Evolutionary conservation across 257 asterid genomes (phyloP), one percentile per base, ranked within the genome.

Genomic region (Ocimum tenuiflorum): DNA sequence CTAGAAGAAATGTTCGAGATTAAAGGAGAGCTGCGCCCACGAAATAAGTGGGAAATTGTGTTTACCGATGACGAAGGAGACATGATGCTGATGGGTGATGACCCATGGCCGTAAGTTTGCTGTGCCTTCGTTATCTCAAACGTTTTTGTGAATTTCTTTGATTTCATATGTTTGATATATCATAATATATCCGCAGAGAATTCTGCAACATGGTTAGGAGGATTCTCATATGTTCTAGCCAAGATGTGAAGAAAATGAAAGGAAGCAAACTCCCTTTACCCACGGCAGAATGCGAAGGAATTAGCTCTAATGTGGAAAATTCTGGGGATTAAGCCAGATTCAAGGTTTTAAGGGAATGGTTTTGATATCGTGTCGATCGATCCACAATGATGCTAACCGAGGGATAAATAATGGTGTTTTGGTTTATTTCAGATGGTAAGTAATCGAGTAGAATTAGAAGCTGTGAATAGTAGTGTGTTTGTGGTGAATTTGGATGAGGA

Each of bases 31-130:
- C 84, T 94, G 18, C 73, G 57, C 65, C 79, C 82, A 2, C 75
- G 95, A 46, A 80, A 75, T 66, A 91, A 90, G 69, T 91, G 94
- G 95, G 96, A 85, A 59, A 76, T 94, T 18, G 89, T 90, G 36
- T 94, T 88, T 60, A 90, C 92, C 1, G 97, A 94, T 65, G 87
- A 88, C 45, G 99, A 90, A 76, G 99, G 97, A 54, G 97, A 94
- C 76, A 83, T 75, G 89, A 94, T 94, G 97, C 95, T 86, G 3
- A 76, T 88, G 89, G 99, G 95, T 4, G 99, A 94, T 63, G 85
- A 94, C 80, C 99, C 99, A n/a, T 94, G 99, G 99, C 82, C 52
- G 99, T 94, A 86, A 88, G 97, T 76, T 13, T 42, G 6, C 46
- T 42, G 7, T 38, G 1, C 14, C 52, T 18, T 45, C 10, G 47